Conservation (phyloP, 108 stramenopile species). For the Cyclotella sp. region DNA sequence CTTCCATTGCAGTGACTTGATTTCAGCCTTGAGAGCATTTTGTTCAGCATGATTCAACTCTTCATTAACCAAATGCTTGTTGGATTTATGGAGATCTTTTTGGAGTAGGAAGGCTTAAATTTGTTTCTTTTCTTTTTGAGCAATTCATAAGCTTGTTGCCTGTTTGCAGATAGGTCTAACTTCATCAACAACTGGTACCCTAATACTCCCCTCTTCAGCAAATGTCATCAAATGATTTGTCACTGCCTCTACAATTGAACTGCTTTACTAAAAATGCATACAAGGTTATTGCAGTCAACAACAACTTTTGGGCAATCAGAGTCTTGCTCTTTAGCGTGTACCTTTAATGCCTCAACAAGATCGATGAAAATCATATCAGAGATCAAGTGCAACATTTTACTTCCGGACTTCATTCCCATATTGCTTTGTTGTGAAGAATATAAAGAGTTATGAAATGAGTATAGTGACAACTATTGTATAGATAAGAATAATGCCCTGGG, state of each 20-base stretch:
- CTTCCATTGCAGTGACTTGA: not conserved
- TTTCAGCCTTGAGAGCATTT: not conserved
- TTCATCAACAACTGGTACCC: conserved; percentile 2
- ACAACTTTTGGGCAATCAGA: not conserved
- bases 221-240: not conserved
- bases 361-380: no score
- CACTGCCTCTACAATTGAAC: not conserved
- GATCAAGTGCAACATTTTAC: no score
- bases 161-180: conserved; percentile 8
- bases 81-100: not conserved
- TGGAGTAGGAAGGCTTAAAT: conserved; percentile 2
- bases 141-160: not conserved
- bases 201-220: not conserved
- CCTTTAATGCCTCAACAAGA: no score
- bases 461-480: no score
- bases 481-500: no score
- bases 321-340: no score
- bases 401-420: no score
- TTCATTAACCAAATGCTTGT: not conserved
- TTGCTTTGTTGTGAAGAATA: no score
- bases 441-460: no score
- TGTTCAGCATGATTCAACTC: not conserved
- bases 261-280: not conserved
- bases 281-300: not conserved
- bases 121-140: not conserved